These are phyloP conservation scores for Solanum pinnatisectum DNA, from an alignment of 257 asterid species.

Conservation along the genomic window DNA sequence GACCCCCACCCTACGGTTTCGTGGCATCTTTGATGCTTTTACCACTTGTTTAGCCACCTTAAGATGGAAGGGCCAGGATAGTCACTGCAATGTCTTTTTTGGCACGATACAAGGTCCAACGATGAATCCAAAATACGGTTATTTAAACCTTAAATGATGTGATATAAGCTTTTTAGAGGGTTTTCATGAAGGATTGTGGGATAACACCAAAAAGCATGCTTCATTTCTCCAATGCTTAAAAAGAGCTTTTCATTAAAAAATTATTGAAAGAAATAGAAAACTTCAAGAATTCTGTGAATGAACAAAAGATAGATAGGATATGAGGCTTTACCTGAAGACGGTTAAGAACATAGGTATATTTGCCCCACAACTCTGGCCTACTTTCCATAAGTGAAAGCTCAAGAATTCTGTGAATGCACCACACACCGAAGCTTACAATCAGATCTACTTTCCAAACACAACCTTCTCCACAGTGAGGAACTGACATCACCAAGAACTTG, in stretches of 20 bases:
- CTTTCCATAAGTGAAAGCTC: constrained; percentile 94
- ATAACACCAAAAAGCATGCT: neutral
- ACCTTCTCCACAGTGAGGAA: constrained; percentile 94
- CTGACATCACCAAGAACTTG: constrained; percentile 45
- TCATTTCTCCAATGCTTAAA: neutral
- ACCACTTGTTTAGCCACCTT: neutral
- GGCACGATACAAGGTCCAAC: neutral
- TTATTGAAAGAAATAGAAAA: neutral
- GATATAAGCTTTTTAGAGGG: neutral
- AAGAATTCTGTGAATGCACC: constrained; percentile 95
- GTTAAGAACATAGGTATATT: constrained; percentile 81
- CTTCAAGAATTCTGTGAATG: neutral
- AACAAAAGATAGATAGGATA: neutral
- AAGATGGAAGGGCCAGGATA: neutral
- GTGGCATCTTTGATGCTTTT: neutral
- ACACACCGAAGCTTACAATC: constrained; percentile 85
- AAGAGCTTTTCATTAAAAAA: neutral
- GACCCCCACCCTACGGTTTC: neutral
- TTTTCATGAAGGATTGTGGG: neutral
- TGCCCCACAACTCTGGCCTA: constrained; percentile 98
- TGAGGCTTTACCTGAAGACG: constrained; percentile 77
- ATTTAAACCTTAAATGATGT: neutral
- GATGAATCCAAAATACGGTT: neutral
- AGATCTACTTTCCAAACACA: constrained; percentile 81
- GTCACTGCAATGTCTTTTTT: neutral